Evolutionary conservation across 805 yeast genomes (phyloP), one percentile per base, ranked within the genome.

Genomic region (Saccharomyces jurei): DNA sequence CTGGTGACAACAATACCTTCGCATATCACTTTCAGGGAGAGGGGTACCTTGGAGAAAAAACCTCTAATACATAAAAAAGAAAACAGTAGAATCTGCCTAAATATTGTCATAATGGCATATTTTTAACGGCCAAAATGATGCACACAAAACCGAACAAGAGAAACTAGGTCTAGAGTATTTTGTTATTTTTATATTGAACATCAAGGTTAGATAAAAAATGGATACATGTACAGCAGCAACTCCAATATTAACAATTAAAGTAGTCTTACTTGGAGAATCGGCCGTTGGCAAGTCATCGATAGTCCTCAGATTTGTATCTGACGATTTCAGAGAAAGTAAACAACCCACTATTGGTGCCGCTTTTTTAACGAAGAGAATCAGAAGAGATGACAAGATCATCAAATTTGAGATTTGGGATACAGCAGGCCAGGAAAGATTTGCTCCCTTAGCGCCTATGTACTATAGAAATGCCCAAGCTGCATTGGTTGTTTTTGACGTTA

Each of bases 311-410:
- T 92, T 92, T 71, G 98, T 92, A 47, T 84, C 90, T 60, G 89
- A 92, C 71, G 97, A 92, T 66, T 92, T 92, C 72, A 96, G 92
- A 71, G 97, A 91, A 70, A 91, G 92, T 72, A 91, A 91, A 70
- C 98, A 92, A 66, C 97, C 97, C 25, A 92, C 99, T 1, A 92
- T 92, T 62, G 99, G 99, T 14, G 99, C 99, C 5, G 98, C 98
- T 2, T 92, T 92, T 67, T 76, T 92, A 54, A 92, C 99, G 41
- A 98, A 92, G 70, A 83, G 95, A 66, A 91, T 96, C 67, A 82
- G 87, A 22, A 84, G 92, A 66, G 87, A 94, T 50, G 86, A 84
- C 57, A 81, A 86, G 65, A 87, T 92, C 10, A 89, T 92, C 66
- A 92, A 94, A 71, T 90, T 89, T 69, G 96, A 88, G 68, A 89